Base-by-base conservation (phyloP, 345 rosid species). In the Dimocarpus longan region DNA sequence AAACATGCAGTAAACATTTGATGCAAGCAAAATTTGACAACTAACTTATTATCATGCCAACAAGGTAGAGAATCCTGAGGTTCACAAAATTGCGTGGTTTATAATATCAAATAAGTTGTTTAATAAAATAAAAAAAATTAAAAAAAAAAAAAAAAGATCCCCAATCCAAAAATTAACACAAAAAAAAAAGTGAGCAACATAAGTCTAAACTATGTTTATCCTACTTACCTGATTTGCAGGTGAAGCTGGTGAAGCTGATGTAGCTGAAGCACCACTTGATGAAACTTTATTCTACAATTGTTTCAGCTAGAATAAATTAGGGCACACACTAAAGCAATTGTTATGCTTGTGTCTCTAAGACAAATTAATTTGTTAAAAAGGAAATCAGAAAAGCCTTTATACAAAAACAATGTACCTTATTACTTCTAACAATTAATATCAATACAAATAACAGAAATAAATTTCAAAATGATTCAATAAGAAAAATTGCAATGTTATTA, bases 251-350 rank as follows among this genome's bases (percentile, higher is more conserved):
- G 84, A 86, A 80, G 89, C 75, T 73, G 92, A 84, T 60, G 89
- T 79, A 74, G 89, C 79, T 75, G 98, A 88, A 5, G 88, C 82
- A 76, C 89, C 94, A 44, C 88, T 79, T 42, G 94, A 79, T 28
- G 92, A 70, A 85, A 84, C 85, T 86, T 93, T 93, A 79, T 44
- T 88, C 95, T 93, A 76, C 77, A 59, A 85, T 71, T 28, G 68
- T 81, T 73, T 66, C 82, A 79, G 32, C 26, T 67, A 73, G 68
- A 44, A 66, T 4, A 57, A 26, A 66, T 73, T 62, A 79, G 68
- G 65, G 43, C 26, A 66, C 54, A 42, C 59, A 40, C 40, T 66
- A 71, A 66, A 76, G 37, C 24, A 76, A 66, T n/a, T 13, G 39
- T n/a, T 24, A 10, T 37, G 42, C 46, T 46, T 65, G 50, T 19